A percentile compares a stretch with the other conserved stretches of the same genome.
Evolutionary conservation across 2,329 filamentous ascomycete genomes (phyloP).

Genomic region (Leptographium flavum): DNA sequence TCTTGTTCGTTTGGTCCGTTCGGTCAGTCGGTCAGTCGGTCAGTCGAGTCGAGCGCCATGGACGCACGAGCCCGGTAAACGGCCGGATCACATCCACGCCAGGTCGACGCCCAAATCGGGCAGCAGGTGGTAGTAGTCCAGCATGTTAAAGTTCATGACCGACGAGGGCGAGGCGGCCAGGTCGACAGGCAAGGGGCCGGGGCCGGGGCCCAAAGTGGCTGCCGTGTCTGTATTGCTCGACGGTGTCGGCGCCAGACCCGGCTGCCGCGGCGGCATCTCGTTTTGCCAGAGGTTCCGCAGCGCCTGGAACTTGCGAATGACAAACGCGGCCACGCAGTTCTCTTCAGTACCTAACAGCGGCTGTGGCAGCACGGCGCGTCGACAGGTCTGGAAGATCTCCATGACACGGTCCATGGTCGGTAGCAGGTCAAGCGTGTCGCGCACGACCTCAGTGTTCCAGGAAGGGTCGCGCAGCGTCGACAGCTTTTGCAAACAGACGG

Average conservation of each 20-base stretch:
- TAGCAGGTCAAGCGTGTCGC: conserved; percentile 19
- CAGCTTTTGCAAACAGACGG: conserved; percentile 8
- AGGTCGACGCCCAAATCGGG: neutral
- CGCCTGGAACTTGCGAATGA: neutral
- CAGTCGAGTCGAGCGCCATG: too few species aligned
- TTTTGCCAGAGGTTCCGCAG: neutral
- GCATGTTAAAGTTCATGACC: neutral
- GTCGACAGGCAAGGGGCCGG: neutral
- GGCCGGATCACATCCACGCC: neutral
- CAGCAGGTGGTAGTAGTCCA: neutral
- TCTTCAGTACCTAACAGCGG: neutral
- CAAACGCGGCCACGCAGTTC: neutral
- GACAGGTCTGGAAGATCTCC: neutral
- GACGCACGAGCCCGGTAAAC: too few species aligned
- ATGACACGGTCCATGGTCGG: conserved; percentile 13
- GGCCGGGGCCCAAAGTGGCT: neutral
- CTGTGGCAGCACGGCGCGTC: neutral
- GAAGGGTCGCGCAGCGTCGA: conserved; percentile 18
- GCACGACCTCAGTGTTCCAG: conserved; percentile 21
- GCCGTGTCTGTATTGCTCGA: neutral
- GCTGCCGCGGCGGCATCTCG: neutral
- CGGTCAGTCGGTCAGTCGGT: neutral
- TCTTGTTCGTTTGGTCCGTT: too few species aligned
- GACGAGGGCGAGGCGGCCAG: neutral
- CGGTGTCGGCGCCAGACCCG: neutral